phyloP scores from a whole-genome alignment of 1,284 basidiomycete genomes.

The Ceratobasidium sp. region DNA sequence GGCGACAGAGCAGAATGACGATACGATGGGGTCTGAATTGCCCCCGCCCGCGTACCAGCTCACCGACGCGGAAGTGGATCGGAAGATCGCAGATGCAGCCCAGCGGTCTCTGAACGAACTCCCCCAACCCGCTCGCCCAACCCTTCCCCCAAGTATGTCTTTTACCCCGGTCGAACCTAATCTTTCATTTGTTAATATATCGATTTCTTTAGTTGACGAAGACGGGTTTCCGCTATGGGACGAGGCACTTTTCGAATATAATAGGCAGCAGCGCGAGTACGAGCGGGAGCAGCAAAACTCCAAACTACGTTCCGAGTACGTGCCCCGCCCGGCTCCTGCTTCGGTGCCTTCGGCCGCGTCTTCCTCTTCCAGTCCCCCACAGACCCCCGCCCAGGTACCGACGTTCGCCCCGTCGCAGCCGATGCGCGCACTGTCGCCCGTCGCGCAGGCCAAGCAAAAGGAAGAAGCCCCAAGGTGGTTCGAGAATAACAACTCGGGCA shows the following conservation, averaged over 20 bases:
- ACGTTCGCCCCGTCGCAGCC: too few species aligned
- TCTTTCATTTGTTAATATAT: neutral
- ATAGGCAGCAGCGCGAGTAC: neutral
- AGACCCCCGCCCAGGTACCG: neutral
- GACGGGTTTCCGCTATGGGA: constrained; percentile 43
- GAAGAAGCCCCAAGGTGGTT: constrained; percentile 21
- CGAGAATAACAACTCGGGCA: neutral
- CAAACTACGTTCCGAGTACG: constrained; percentile 39
- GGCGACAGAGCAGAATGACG: too few species aligned
- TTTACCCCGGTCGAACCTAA: neutral
- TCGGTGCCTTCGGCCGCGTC: constrained; percentile 19
- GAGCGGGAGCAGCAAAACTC: constrained; percentile 14
- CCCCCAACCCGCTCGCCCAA: constrained; percentile 1
- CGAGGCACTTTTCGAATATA: constrained; percentile 40
- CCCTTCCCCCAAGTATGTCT: constrained; percentile 23
- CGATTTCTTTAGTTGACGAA: constrained; percentile 13
- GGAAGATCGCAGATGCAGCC: constrained; percentile 43
- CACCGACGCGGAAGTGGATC: constrained; percentile 42
- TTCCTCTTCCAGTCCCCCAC: constrained; percentile 17
- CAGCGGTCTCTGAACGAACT: constrained; percentile 36
- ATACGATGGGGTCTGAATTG: neutral
- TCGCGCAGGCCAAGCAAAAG: constrained; percentile 17
- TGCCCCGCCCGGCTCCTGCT: neutral
- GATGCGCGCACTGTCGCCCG: neutral
- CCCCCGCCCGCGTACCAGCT: constrained; percentile 46